Evolutionary conservation across 106 monocot species (phyloP), one percentile per base, ranked within the genome.

Genomic region (Apostasia shenzhenica): DNA sequence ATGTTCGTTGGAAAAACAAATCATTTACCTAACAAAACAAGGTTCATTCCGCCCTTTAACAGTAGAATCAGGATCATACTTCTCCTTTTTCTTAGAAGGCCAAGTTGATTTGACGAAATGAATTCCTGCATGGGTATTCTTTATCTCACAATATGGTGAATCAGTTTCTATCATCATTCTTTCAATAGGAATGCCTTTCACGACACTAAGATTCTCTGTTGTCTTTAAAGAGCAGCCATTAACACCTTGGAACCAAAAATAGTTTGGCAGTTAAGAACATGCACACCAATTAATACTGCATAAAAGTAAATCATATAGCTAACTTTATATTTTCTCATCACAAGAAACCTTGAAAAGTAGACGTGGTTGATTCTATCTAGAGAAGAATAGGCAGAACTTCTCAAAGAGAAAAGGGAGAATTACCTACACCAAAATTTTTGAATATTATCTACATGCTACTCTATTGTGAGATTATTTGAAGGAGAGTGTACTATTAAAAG

Each of bases 151-250:
- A 57, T 99, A 99, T 70, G 99, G 99, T 54, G 99, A 90, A 58
- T 93, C 99, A 48, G 99, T 99, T 67, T 99, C 99, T 78, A 99
- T 93, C 93, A 99, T 90, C 81, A 99, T 87, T 75, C 83, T 87
- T 70, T 90, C 90, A 43, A 75, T 76, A 41, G 99, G 93, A 78
- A 93, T 90, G 63, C 80, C 80, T 80, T 59, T 83, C 50, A 93
- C 39, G 60, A 81, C 87, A 63, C 84, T 85, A 52, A 99, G 81
- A 80, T 99, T 99, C 55, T 85, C 87, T 63, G 48, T 53, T 53
- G 87, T 90, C 70, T 90, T 99, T 43, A 99, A 70, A 57, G 99
- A 99, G 67, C 93, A 99, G 2, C 99, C 99, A 78, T 93, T 99
- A 68, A 93, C 67, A 64, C 99, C 99, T 99, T 56, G 26, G 41